phyloP scores from a whole-genome alignment of 805 yeast genomes.

The Cyberlindnera subsufficiens region DNA sequence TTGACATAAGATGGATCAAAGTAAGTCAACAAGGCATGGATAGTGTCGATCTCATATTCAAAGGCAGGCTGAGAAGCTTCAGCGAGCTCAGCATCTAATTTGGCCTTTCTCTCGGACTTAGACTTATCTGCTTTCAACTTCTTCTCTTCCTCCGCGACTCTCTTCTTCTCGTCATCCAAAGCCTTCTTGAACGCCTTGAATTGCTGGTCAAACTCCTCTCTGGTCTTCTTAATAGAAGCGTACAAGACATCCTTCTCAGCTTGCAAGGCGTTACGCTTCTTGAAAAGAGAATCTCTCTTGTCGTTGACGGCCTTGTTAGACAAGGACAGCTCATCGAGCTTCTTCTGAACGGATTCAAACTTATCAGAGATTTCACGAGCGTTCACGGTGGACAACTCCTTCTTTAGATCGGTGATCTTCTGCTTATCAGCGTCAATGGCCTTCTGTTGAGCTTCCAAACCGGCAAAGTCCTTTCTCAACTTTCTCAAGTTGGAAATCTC shows the following conservation, averaged over 20 bases:
- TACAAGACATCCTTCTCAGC: conserved; percentile 66
- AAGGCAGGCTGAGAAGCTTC: conserved; percentile 83
- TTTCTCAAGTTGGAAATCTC: conserved; percentile 83
- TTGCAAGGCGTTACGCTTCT: conserved; percentile 61
- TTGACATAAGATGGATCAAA: conserved; percentile 77
- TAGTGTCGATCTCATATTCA: conserved; percentile 66
- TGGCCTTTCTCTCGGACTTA: conserved; percentile 47
- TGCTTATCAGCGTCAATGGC: conserved; percentile 74
- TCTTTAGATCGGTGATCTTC: conserved; percentile 71
- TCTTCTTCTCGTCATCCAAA: conserved; percentile 69
- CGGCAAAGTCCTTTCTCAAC: conserved; percentile 69
- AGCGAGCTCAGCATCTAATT: conserved; percentile 63
- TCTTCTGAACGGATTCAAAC: conserved; percentile 63
- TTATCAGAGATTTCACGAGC: conserved; percentile 61
- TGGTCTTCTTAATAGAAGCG: conserved; percentile 59
- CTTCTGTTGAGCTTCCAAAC: conserved; percentile 68
- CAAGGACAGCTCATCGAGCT: conserved; percentile 60
- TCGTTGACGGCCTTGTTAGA: conserved; percentile 56
- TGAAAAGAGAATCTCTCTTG: conserved; percentile 58
- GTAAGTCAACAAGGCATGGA: conserved; percentile 63
- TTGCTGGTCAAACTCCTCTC: conserved; percentile 71
- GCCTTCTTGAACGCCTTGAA: conserved; percentile 63
- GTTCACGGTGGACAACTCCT: conserved; percentile 47
- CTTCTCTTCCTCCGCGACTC: conserved; percentile 50
- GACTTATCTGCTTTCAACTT: conserved; percentile 40